Conservation (phyloP, 371 early-diverging fungal genomes). For the Sporodiniella umbellata region DNA sequence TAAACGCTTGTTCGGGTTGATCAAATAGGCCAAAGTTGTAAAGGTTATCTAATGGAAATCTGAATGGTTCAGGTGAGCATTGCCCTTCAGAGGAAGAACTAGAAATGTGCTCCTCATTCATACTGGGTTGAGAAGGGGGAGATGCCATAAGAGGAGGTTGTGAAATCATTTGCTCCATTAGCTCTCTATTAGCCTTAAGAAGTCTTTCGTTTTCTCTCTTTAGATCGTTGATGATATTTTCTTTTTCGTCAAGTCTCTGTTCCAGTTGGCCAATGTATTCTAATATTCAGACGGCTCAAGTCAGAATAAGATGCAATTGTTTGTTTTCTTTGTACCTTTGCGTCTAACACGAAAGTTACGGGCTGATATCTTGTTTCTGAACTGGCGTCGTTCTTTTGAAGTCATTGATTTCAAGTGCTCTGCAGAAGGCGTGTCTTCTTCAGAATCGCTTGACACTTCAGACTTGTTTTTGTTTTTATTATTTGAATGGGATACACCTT, state of each 20-base stretch:
- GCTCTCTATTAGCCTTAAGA: slow-evolving; percentile 9
- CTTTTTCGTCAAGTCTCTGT: slow-evolving; percentile 33
- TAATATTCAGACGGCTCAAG: neutral
- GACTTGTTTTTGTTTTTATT: slow-evolving; percentile 10
- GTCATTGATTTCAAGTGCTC: slow-evolving; percentile 52
- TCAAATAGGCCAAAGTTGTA: slow-evolving; percentile 20
- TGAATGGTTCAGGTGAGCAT: slow-evolving; percentile 14
- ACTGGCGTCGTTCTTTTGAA: slow-evolving; percentile 78
- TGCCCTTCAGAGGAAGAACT: slow-evolving; percentile 13
- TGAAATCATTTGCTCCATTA: slow-evolving; percentile 11
- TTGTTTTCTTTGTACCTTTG: slow-evolving; percentile 57
- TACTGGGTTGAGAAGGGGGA: slow-evolving; percentile 3
- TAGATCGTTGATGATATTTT: slow-evolving; percentile 12
- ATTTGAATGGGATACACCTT: slow-evolving; percentile 13
- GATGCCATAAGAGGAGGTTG: slow-evolving; percentile 50
- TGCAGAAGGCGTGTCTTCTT: neutral
- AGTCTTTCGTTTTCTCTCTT: slow-evolving; percentile 20
- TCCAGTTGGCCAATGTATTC: slow-evolving; percentile 75
- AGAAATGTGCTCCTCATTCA: slow-evolving; percentile 1
- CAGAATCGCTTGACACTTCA: neutral
- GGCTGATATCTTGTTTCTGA: slow-evolving; percentile 85
- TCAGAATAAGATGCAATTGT: neutral
- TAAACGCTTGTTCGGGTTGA: neutral
- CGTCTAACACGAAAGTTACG: slow-evolving; percentile 80
- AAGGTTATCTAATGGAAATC: slow-evolving; percentile 13